Percentiles rank a stretch among this genome's conserved stretches.
phyloP scores from a whole-genome alignment of 495 filamentous ascomycete species.

The Penicillium subrubescens region DNA sequence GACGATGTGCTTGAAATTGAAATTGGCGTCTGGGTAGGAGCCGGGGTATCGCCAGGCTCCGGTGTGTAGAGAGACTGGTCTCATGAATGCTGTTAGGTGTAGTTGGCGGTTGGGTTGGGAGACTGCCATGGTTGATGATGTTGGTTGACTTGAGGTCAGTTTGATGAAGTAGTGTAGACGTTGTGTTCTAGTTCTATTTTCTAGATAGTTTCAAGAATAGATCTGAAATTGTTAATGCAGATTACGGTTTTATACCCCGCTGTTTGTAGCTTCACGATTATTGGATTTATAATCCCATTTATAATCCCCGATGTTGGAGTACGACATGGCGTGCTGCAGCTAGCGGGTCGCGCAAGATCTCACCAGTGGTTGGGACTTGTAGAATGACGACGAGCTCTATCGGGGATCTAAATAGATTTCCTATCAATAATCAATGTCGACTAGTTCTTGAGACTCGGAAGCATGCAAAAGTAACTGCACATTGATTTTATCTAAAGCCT shows the following conservation, averaged over 20 bases:
- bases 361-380: background rate
- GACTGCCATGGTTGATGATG: conserved; percentile 18
- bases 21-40: conserved; percentile 59
- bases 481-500: background rate
- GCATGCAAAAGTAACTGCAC: background rate
- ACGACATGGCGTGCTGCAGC: conserved; percentile 2
- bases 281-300: conserved; percentile 5
- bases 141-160: background rate
- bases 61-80: conserved; percentile 57
- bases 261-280: background rate
- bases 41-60: conserved; percentile 61
- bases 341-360: background rate
- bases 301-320: background rate
- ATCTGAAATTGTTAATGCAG: background rate
- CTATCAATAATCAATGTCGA: background rate
- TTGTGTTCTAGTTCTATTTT: too few species aligned
- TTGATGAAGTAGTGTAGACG: background rate
- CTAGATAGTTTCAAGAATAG: background rate
- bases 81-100: conserved; percentile 62
- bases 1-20: conserved; percentile 57
- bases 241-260: background rate
- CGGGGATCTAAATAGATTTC: background rate
- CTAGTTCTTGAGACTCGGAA: background rate
- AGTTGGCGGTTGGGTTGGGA: conserved; percentile 30
- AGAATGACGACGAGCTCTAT: background rate